These are phyloP conservation scores for Eutrema salsugineum DNA, from an alignment of 441 rosid species.

Conservation along the genomic window DNA sequence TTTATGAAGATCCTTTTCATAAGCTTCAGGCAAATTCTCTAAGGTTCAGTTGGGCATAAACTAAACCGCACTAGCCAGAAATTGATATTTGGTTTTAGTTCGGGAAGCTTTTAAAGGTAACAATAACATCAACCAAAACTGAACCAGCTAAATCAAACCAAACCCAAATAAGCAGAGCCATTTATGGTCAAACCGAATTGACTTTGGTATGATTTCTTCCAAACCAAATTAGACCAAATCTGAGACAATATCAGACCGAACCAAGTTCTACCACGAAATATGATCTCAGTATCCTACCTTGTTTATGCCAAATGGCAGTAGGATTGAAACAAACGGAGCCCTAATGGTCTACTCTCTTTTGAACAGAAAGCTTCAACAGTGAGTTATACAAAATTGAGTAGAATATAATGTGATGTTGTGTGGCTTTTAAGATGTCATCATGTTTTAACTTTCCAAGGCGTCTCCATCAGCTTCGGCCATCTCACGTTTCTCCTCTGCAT, in stretches of 20 bases:
- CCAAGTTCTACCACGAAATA: no score
- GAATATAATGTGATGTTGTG: neutral
- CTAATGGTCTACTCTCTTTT: conserved; percentile 1
- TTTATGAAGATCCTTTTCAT: neutral
- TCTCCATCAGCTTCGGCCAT: conserved; percentile 42
- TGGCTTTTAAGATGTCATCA: neutral
- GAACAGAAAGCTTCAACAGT: neutral
- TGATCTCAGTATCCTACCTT: neutral
- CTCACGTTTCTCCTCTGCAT: conserved; percentile 67
- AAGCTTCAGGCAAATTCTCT: neutral
- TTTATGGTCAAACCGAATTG: neutral
- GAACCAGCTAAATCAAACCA: neutral
- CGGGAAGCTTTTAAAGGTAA: neutral
- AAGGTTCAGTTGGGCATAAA: neutral
- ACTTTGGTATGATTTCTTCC: neutral
- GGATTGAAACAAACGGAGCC: neutral
- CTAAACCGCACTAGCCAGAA: neutral
- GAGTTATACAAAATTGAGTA: neutral
- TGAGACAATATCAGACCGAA: neutral
- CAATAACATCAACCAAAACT: neutral
- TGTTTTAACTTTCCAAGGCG: conserved; percentile 31
- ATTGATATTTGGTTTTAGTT: no score
- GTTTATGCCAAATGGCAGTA: neutral
- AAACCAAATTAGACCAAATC: neutral
- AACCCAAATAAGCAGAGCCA: neutral